Evolutionary conservation across 805 yeast genomes (phyloP), one percentile per base, ranked within the genome.

Genomic region (Saccharomycopsis sp.): DNA sequence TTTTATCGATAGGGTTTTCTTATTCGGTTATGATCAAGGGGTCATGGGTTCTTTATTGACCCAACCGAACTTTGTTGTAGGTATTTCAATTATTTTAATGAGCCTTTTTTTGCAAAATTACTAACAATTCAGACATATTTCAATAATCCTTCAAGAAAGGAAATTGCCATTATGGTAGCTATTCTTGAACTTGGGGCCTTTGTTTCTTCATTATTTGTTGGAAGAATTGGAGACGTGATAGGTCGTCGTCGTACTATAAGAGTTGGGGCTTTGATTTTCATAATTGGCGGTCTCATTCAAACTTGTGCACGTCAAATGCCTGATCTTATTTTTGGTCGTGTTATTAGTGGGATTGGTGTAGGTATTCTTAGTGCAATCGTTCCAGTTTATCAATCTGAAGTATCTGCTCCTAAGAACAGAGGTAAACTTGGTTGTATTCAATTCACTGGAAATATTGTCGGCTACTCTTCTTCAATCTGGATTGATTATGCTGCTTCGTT

Each of bases 171-270:
- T 2, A 80, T 87, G 70, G 92, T 87, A 10, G 87, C 95, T 13
- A 80, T 87, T 41, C 64, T 87, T 40, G 96, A 87, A 59, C 70
- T 87, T 23, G 96, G 96, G 32, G 95, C 96, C 0, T 64, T 86
- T 56, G 59, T 82, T 1, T 76, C 89, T 3, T 82, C 95, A 3
- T 62, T 88, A n/a, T 55, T 74, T 37, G 85, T 86, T 2, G 92
- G 95, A 1, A 64, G 74, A 41, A 60, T 86, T 13, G 83, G 88
- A 32, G 96, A 88, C 55, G 67, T 64, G 44, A 67, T 81, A 46
- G 96, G 96, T 8, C 70, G 95, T 39, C 69, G 92, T 30, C 64
- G 76, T 34, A 80, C 95, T 2, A 85, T 89, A 34, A 60, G 87
- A 42, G 68, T 77, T 40, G 96, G 96, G 3, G 83, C 95, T 1